Percentiles rank a stretch among this genome's conserved stretches.
These are phyloP conservation scores for Leptomonas seymouri DNA, from an alignment of 208 protist genomes.

Conservation along the genomic window DNA sequence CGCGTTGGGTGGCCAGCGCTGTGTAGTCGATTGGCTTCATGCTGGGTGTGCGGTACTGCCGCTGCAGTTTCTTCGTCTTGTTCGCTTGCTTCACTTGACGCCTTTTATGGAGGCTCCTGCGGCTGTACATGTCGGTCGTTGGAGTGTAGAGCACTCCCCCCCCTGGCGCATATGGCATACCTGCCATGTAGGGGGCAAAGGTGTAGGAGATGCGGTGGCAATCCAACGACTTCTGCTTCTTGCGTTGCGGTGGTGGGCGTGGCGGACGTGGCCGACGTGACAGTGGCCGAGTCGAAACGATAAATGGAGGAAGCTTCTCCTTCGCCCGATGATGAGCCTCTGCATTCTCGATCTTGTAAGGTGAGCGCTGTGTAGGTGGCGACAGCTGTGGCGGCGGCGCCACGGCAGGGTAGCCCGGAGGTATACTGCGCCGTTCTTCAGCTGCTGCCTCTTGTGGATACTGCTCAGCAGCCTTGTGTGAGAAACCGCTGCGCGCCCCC, in stretches of 20 bases:
- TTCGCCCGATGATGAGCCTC: too few relatives aligned
- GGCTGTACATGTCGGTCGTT: background rate
- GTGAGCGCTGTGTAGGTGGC: background rate
- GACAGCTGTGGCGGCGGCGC: background rate
- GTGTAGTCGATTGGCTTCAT: conserved; percentile 7
- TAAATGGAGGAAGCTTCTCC: too few relatives aligned
- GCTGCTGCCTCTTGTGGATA: too few relatives aligned
- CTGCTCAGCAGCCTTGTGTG: too few relatives aligned
- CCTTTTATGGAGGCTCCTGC: background rate
- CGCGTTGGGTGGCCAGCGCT: conserved; percentile 12
- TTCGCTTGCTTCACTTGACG: background rate
- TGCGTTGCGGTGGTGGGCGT: background rate
- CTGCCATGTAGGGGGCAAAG: conserved; percentile 21
- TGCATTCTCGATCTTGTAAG: background rate
- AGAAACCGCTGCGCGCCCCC: too few relatives aligned
- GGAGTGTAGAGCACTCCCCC: background rate
- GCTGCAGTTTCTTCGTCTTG: background rate
- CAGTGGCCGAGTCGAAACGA: too few relatives aligned
- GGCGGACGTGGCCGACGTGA: background rate
- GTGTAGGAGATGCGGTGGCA: background rate
- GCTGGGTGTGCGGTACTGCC: background rate
- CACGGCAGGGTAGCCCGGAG: background rate
- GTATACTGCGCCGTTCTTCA: too few relatives aligned
- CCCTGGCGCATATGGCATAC: background rate
- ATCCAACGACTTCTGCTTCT: background rate